Conservation (phyloP, 305 asterid species). For the Coffea humblotiana region DNA sequence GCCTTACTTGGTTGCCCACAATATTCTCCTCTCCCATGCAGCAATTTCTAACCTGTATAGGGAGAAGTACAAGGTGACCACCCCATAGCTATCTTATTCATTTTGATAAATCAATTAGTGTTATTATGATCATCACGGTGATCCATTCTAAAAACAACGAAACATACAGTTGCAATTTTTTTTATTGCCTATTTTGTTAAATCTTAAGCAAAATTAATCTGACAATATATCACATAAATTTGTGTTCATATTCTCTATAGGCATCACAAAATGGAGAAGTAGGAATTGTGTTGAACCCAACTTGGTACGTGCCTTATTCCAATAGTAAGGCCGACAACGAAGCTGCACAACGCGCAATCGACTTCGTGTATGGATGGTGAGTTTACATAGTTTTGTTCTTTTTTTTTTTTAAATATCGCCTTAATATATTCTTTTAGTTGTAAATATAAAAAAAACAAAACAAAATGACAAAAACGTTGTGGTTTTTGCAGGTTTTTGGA, state of each 20-base stretch:
- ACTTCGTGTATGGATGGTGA: slow-evolving; percentile 33
- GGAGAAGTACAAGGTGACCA: slow-evolving; percentile 25
- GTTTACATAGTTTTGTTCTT: no score
- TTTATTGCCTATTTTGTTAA: no score
- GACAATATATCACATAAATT: neutral
- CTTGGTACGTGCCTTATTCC: slow-evolving; percentile 29
- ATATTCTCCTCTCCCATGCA: slow-evolving; percentile 32
- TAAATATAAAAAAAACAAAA: no score
- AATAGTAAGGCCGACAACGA: slow-evolving; percentile 11
- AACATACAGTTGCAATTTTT: no score
- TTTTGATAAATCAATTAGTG: neutral
- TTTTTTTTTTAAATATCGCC: neutral
- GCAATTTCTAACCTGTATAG: slow-evolving; percentile 20
- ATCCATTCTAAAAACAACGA: no score
- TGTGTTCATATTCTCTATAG: neutral
- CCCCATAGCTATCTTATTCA: neutral
- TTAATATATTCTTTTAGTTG: no score
- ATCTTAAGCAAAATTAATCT: no score
- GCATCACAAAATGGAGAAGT: slow-evolving; percentile 34
- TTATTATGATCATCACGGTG: neutral
- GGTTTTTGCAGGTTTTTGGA: slow-evolving; percentile 23
- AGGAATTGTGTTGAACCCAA: slow-evolving; percentile 24
- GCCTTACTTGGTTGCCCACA: slow-evolving; percentile 31
- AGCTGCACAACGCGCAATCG: slow-evolving; percentile 30
- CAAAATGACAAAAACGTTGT: no score